Conservation (phyloP, 805 yeast genomes). For the Kockiozyma suomiensis region DNA sequence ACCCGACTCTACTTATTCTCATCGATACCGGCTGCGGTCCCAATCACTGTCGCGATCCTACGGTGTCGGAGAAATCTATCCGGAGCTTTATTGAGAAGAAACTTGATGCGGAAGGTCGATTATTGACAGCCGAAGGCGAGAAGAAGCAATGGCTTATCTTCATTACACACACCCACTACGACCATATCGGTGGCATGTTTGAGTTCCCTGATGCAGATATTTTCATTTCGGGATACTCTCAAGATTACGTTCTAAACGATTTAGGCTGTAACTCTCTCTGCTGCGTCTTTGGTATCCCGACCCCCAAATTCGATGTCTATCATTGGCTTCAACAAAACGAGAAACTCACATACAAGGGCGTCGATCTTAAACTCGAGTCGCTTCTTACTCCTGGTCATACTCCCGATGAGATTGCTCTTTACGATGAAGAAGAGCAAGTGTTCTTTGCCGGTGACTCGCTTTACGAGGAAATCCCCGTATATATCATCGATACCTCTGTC, state of each 20-base stretch:
- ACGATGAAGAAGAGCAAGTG: conserved; percentile 32
- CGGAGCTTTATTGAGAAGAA: conserved; percentile 27
- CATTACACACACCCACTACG: conserved; percentile 34
- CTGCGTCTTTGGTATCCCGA: conserved; percentile 33
- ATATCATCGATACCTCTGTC: conserved; percentile 34
- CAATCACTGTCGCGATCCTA: conserved; percentile 29
- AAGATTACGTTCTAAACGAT: conserved; percentile 31
- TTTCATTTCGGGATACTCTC: conserved; percentile 29
- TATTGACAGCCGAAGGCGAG: conserved; percentile 20
- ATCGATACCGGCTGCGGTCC: conserved; percentile 35
- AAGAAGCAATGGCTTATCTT: conserved; percentile 33
- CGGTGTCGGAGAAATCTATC: conserved; percentile 30
- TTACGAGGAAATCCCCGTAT: conserved; percentile 32
- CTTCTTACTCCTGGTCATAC: conserved; percentile 34
- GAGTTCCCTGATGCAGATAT: conserved; percentile 32
- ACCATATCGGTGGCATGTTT: conserved; percentile 32
- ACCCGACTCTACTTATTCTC: conserved; percentile 28
- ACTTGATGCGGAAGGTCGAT: conserved; percentile 17
- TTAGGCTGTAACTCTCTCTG: conserved; percentile 35
- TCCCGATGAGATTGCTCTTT: conserved; percentile 34
- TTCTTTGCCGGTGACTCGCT: conserved; percentile 34
- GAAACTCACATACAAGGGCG: conserved; percentile 26
- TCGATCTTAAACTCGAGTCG: conserved; percentile 28
- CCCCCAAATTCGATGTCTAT: conserved; percentile 30
- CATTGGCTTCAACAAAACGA: conserved; percentile 34